Evolutionary conservation across 148 eudicot genomes (phyloP).

Genomic region (Gaultheria prostrata): DNA sequence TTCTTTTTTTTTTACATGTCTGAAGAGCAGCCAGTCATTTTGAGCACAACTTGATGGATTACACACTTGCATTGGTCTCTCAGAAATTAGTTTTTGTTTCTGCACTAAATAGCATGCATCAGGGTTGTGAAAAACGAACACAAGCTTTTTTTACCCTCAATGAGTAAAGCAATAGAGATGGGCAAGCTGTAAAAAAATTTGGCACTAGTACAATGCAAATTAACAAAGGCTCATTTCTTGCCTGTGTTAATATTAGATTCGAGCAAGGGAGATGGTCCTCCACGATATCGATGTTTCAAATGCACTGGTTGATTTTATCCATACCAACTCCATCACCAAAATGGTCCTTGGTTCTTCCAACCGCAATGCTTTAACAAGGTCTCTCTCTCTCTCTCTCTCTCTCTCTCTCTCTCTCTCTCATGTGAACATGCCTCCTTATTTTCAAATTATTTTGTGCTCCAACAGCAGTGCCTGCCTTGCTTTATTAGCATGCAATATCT

Average conservation of each 20-base stretch:
- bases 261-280: conserved; percentile 58
- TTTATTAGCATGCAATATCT: too few species aligned
- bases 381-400: not conserved
- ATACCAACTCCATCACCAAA: conserved; percentile 29
- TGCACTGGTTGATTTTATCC: conserved; percentile 50
- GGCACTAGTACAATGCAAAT: not conserved
- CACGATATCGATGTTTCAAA: conserved; percentile 48
- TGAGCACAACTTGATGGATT: not conserved
- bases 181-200: not conserved
- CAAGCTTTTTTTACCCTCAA: not conserved
- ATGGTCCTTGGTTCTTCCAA: conserved; percentile 60
- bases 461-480: too few species aligned
- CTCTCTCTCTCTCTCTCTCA: conserved; percentile 10
- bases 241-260: conserved; percentile 36
- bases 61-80: not conserved
- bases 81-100: not conserved
- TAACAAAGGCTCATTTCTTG: not conserved
- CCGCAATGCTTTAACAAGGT: conserved; percentile 58
- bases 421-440: not conserved
- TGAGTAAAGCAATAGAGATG: not conserved
- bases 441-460: not conserved
- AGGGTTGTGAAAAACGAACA: not conserved
- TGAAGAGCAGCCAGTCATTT: not conserved
- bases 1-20: not conserved
- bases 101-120: not conserved